Percentiles rank a stretch among this genome's conserved stretches.
These are phyloP conservation scores for Kitagawia praeruptora DNA, from an alignment of 129 eudicot genomes.

Conservation along the genomic window DNA sequence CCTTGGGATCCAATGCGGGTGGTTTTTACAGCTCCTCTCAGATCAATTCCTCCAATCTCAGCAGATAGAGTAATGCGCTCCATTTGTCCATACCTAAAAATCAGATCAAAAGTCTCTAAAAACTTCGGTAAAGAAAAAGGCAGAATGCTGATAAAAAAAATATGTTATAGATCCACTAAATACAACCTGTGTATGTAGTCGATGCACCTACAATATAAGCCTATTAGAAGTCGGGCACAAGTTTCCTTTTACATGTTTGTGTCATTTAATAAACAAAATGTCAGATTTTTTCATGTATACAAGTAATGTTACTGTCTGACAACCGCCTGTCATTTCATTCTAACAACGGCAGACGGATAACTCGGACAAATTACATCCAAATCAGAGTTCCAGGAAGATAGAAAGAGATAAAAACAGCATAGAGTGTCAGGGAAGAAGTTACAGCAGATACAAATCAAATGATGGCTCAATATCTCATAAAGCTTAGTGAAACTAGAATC, in stretches of 20 bases:
- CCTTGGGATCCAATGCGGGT: constrained; percentile 91
- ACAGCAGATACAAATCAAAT: not conserved
- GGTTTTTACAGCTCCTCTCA: constrained; percentile 69
- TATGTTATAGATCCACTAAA: not conserved
- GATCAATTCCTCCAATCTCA: constrained; percentile 75
- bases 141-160: constrained; percentile 6
- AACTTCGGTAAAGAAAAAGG: not conserved
- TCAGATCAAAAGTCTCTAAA: constrained; percentile 1
- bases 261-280: too few species aligned
- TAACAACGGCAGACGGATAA: not conserved
- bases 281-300: not conserved
- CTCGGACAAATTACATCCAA: not conserved
- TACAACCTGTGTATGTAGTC: not conserved
- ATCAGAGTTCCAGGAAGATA: not conserved
- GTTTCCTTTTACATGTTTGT: not conserved
- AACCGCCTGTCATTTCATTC: not conserved
- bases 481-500: not conserved
- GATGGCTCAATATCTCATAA: not conserved
- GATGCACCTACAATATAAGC: not conserved
- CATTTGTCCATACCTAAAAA: constrained; percentile 84
- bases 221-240: not conserved
- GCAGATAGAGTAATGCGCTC: constrained; percentile 83
- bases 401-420: not conserved
- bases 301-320: not conserved
- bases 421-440: not conserved